Conservation (phyloP, 768 basidiomycete species). For the Phanerochaete sordida region DNA sequence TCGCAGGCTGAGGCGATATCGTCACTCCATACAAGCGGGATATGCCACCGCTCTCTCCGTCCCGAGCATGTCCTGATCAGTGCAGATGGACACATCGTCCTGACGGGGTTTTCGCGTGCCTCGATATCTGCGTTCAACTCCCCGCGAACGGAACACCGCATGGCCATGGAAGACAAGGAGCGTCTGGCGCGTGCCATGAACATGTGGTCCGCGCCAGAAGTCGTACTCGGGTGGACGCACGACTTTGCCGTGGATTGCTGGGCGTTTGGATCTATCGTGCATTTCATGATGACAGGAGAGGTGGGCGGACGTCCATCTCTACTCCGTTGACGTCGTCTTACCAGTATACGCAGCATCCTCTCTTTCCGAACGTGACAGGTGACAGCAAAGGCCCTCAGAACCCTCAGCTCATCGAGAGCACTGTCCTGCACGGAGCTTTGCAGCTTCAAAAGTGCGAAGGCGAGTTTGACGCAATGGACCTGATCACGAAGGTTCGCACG, state of each 20-base stretch:
- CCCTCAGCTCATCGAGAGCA: conserved; percentile 27
- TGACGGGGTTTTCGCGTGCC: conserved; percentile 41
- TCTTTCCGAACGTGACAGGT: conserved; percentile 18
- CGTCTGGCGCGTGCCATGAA: not conserved
- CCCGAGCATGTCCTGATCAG: conserved; percentile 45
- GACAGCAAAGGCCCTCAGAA: conserved; percentile 13
- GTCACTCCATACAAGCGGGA: conserved; percentile 40
- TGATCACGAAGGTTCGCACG: conserved; percentile 42
- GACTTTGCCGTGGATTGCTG: conserved; percentile 54
- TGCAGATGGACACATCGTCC: conserved; percentile 41
- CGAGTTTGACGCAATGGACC: conserved; percentile 33
- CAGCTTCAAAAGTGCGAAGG: conserved; percentile 19
- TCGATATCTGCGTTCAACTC: conserved; percentile 17
- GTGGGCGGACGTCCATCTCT: conserved; percentile 33
- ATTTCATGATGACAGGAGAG: conserved; percentile 45
- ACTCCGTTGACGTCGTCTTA: not conserved
- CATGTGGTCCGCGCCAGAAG: conserved; percentile 42
- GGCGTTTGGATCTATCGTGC: conserved; percentile 50
- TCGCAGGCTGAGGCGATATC: conserved; percentile 36
- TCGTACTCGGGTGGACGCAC: conserved; percentile 52
- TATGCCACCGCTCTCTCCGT: conserved; percentile 44
- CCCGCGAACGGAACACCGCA: conserved; percentile 4
- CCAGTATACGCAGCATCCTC: conserved; percentile 36
- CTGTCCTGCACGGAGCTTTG: conserved; percentile 32
- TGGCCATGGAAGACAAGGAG: not conserved